Percentiles rank a stretch among this genome's conserved stretches.
These are phyloP conservation scores for Coniosporium tulheliwenetii DNA, from an alignment of 2,329 filamentous ascomycete genomes.

Conservation along the genomic window DNA sequence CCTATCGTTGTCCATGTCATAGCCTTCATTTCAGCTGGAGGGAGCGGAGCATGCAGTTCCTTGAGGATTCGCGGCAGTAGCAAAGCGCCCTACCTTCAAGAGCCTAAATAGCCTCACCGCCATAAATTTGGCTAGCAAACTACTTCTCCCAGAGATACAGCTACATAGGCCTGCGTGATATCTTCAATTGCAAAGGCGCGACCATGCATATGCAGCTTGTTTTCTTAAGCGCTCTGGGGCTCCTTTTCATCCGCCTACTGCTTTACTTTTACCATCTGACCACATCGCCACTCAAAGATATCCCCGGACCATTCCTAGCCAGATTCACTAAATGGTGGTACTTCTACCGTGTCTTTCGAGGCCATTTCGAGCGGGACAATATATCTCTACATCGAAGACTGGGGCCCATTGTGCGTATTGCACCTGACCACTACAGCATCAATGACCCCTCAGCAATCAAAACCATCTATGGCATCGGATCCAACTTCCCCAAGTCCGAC, in stretches of 20 bases:
- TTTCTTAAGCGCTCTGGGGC: too few relatives aligned
- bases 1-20: too few relatives aligned
- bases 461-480: slow-evolving; percentile 7
- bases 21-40: too few relatives aligned
- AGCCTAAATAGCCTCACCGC: too few relatives aligned
- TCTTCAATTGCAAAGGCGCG: too few relatives aligned
- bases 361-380: slow-evolving; percentile 3
- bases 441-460: slow-evolving; percentile 5
- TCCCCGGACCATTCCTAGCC: slow-evolving; percentile 17
- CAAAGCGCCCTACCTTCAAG: too few relatives aligned
- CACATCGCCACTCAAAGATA: slow-evolving; percentile 13
- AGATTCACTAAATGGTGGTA: slow-evolving; percentile 18
- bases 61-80: too few relatives aligned
- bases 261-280: background rate
- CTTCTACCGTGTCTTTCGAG: slow-evolving; percentile 12
- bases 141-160: too few relatives aligned
- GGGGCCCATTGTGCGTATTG: slow-evolving; percentile 8
- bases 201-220: too few relatives aligned
- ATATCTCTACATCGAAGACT: slow-evolving; percentile 2
- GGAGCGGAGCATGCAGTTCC: too few relatives aligned
- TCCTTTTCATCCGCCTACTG: background rate
- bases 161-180: too few relatives aligned
- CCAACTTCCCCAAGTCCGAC: slow-evolving; percentile 9
- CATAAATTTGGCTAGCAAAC: too few relatives aligned
- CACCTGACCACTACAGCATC: slow-evolving; percentile 7